Conservation (phyloP, 495 filamentous ascomycete species). For the Podospora conica region DNA sequence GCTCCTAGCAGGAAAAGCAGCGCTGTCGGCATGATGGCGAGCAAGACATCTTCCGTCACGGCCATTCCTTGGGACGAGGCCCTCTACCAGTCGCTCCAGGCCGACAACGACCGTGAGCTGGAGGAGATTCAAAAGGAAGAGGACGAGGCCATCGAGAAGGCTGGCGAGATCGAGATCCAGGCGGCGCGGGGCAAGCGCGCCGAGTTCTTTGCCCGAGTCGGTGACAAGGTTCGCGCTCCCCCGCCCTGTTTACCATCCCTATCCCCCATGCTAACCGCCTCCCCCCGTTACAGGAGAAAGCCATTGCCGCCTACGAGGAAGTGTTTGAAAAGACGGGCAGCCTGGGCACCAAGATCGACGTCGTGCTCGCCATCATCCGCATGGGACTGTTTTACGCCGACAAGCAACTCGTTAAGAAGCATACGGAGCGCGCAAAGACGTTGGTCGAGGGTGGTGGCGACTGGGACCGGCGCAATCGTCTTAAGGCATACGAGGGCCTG, state of each 20-base stretch:
- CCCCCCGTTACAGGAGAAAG: constrained; percentile 64
- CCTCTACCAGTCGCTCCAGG: constrained; percentile 75
- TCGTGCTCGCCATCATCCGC: constrained; percentile 92
- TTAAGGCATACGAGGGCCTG: constrained; percentile 97
- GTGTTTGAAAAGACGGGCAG: constrained; percentile 91
- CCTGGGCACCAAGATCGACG: constrained; percentile 91
- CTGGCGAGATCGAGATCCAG: constrained; percentile 90
- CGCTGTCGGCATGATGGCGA: constrained; percentile 66
- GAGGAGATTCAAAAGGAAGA: constrained; percentile 92
- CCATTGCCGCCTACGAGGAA: constrained; percentile 82
- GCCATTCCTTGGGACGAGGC: constrained; percentile 84
- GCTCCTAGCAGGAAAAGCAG: constrained; percentile 50
- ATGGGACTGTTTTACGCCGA: constrained; percentile 95
- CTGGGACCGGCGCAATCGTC: constrained; percentile 94
- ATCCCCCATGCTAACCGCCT: neutral
- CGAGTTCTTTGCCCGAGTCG: constrained; percentile 88
- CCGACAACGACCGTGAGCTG: constrained; percentile 86
- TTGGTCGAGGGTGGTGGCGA: constrained; percentile 92
- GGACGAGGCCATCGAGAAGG: constrained; percentile 88
- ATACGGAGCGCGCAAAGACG: constrained; percentile 80
- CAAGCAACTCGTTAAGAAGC: constrained; percentile 83
- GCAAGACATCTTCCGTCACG: constrained; percentile 53
- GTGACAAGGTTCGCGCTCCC: constrained; percentile 71
- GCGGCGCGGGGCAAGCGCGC: constrained; percentile 89
- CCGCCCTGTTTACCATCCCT: neutral